These are phyloP conservation scores for Floccularia luteovirens DNA, from an alignment of 768 basidiomycete genomes.

Conservation along the genomic window DNA sequence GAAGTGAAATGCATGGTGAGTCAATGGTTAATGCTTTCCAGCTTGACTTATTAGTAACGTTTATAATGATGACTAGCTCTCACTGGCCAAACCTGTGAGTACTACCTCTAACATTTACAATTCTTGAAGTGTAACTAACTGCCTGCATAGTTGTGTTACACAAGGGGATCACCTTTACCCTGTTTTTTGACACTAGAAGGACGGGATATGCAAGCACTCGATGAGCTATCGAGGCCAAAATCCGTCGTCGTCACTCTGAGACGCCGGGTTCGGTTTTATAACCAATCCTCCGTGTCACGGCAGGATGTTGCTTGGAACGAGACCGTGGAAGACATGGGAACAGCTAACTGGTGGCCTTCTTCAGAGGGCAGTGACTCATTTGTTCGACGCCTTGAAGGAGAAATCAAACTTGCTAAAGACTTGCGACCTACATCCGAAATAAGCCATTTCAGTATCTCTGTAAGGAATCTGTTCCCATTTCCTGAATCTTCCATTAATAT, in stretches of 20 bases:
- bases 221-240: slow-evolving; percentile 32
- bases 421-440: slow-evolving; percentile 41
- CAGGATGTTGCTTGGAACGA: slow-evolving; percentile 38
- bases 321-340: slow-evolving; percentile 31
- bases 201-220: slow-evolving; percentile 27
- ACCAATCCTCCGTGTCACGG: slow-evolving; percentile 23
- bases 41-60: slow-evolving; percentile 2
- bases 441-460: slow-evolving; percentile 44
- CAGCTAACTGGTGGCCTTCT: slow-evolving; percentile 43
- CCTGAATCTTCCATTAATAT: slow-evolving; percentile 4
- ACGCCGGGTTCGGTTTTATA: slow-evolving; percentile 34
- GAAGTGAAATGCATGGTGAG: slow-evolving; percentile 36
- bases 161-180: slow-evolving; percentile 41
- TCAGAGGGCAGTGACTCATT: slow-evolving; percentile 19
- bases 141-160: slow-evolving; percentile 31
- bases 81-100: slow-evolving; percentile 39
- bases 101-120: not conserved
- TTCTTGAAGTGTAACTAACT: not conserved
- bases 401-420: slow-evolving; percentile 44
- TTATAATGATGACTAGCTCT: slow-evolving; percentile 21
- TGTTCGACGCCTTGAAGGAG: slow-evolving; percentile 40
- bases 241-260: slow-evolving; percentile 30
- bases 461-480: slow-evolving; percentile 16
- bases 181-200: slow-evolving; percentile 35
- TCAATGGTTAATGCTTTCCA: slow-evolving; percentile 1